Evolutionary conservation across 306 rosid species (phyloP), one percentile per base, ranked within the genome.

Genomic region (Abrus pulchellus): DNA sequence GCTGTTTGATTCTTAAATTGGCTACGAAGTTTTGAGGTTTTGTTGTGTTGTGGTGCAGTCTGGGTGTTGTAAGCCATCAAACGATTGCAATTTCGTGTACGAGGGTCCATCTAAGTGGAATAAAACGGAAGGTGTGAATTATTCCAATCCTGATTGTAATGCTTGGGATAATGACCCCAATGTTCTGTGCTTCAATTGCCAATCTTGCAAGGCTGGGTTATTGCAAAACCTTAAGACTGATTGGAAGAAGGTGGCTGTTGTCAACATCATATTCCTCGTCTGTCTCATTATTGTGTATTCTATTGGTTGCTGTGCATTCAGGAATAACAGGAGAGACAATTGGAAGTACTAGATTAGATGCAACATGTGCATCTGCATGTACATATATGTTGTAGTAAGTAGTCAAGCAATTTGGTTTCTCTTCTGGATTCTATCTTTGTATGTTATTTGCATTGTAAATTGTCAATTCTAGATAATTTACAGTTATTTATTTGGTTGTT

Each of bases 61-160:
- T 41, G 97, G 97, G 66, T 93, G 97, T 83, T 93, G 97, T 62
- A 93, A 91, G 85, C 97, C 97, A 60, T 29, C 96, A 1, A 74
- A 82, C 41, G 87, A 74, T 45, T 93, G 97, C 5, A 45, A 64
- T 3, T 93, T 85, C 9, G 14, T 12, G 5, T 93, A 88, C 68
- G 67, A 2, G 20, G 38, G 65, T 29, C 92, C 97, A n/a, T 84
- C 85, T 0, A 6, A 76, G 0, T 93, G 97, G 97, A 84, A 0
- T 1, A 80, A 38, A 3, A 0, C 76, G 0, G 12, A 8, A 0
- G 13, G 1, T 48, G 7, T 5, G 0, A 3, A 1, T 33, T 20
- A 4, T n/a, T 0, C 78, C 13, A 84, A 82, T 68, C 65, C 89
- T 2, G 97, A 93, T 64, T 93, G 97, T 47, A 6, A 2, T 30